Base-by-base conservation (phyloP, 306 rosid species). In the Arachis stenosperma region DNA sequence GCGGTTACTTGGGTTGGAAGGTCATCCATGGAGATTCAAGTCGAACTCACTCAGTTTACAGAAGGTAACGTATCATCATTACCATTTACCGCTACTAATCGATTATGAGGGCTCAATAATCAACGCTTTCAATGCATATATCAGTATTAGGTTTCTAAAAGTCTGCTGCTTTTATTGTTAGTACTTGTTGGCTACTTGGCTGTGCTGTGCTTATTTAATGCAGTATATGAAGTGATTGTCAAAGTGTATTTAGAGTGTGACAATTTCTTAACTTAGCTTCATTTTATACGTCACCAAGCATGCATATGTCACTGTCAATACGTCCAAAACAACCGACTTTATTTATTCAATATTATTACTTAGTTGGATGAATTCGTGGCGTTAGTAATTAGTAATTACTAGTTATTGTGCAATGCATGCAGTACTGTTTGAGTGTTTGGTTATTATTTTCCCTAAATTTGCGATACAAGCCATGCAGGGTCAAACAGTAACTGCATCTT, bases 1-100 rank as follows among this genome's bases (percentile, higher is more conserved):
- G 92, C 93, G 75, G 98, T 92, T 56, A 84, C 90, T n/a, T 92
- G 98, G 96, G 90, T 90, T 59, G 96, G 94, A 29, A 76, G 88
- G 27, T 92, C 96, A 50, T 92, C 96, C 61, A 83, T 92, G 90
- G 96, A 92, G 86, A 92, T 92, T 77, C 92, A 83, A 46, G 78
- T 92, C 6, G 81, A 90, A 80, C 79, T 92, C 67, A 83, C 67
- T 67, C 96, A 88, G 70, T 71, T 90, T 6, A 27, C 69, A 6
- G 61, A 51, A 60, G 93, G 90, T 91, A 72, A 54, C 53, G 52
- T 40, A 14, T 15, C 14, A 66, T 39, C 33, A 37, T 15, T 44
- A 17, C 27, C 27, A 22, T 22, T 22, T 22, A 22, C 27, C 27
- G 27, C 27, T 22, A 22, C 22, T 50, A 53, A 53, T 66, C 59